Conservation (phyloP, 306 rosid genomes). For the Psophocarpus tetragonolobus region DNA sequence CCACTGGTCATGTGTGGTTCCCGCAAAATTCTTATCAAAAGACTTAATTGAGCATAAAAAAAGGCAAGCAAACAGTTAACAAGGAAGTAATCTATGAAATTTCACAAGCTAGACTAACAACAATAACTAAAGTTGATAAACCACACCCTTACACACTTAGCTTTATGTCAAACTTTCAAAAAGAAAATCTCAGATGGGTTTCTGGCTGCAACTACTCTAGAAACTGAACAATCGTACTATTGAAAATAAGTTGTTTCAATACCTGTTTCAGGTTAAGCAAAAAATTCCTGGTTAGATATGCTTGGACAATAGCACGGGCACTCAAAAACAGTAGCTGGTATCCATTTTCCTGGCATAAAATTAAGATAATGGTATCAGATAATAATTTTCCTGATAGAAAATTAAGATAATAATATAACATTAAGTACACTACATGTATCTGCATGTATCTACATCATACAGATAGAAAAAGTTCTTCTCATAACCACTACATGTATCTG, state of each 20-base stretch:
- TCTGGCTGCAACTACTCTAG: neutral
- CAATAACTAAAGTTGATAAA: neutral
- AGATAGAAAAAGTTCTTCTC: neutral
- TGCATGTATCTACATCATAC: neutral
- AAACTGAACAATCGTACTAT: neutral
- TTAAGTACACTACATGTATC: neutral
- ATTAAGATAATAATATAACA: slow-evolving; percentile 1
- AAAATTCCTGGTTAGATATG: slow-evolving; percentile 90
- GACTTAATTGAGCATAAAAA: neutral
- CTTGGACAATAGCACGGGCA: slow-evolving; percentile 98
- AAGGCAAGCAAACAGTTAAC: neutral
- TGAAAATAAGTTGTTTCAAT: slow-evolving; percentile 14
- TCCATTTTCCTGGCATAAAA: slow-evolving; percentile 84
- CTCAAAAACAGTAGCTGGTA: slow-evolving; percentile 96
- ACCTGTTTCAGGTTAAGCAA: slow-evolving; percentile 81
- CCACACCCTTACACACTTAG: neutral
- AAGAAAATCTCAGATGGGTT: neutral
- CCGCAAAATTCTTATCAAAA: neutral
- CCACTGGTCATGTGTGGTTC: too few relatives aligned
- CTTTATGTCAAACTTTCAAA: neutral
- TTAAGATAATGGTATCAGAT: slow-evolving; percentile 16
- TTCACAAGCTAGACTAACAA: slow-evolving; percentile 11
- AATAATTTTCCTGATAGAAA: slow-evolving; percentile 23
- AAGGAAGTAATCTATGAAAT: neutral
- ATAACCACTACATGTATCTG: slow-evolving; percentile 16